A percentile compares a stretch with the other conserved stretches of the same genome.
phyloP scores from a whole-genome alignment of 192 early-diverging fungal genomes.

The Coemansia sp. region DNA sequence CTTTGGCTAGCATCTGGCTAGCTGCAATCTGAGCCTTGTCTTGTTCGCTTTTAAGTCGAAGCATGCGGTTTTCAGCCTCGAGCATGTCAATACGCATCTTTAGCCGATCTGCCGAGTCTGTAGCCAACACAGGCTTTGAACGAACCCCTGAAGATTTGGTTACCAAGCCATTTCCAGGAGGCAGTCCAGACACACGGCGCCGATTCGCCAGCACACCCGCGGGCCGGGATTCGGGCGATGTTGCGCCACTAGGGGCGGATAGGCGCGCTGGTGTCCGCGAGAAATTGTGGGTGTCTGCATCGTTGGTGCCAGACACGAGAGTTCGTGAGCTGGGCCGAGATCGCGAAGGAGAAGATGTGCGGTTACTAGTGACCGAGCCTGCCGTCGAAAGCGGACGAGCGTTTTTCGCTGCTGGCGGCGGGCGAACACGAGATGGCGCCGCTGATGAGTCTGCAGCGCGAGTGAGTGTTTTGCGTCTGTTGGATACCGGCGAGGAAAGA shows the following conservation, averaged over 20 bases:
- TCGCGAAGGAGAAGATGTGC: constrained; percentile 37
- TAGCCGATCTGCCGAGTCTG: constrained; percentile 54
- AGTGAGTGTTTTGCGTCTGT: constrained; percentile 36
- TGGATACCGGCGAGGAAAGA: constrained; percentile 17
- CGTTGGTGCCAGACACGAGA: constrained; percentile 2
- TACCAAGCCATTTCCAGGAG: constrained; percentile 1
- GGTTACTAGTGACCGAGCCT: constrained; percentile 32
- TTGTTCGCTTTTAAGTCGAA: constrained; percentile 66
- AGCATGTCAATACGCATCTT: constrained; percentile 64
- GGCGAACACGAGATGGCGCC: constrained; percentile 4
- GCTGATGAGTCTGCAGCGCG: constrained; percentile 1
- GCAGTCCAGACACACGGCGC: constrained; percentile 8
- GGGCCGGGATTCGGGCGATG: constrained; percentile 4
- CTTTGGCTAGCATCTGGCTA: constrained; percentile 57
- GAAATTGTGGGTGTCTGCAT: too few relatives aligned
- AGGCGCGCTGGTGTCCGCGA: too few relatives aligned
- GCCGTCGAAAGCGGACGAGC: constrained; percentile 40
- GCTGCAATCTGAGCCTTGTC: constrained; percentile 57
- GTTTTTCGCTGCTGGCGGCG: constrained; percentile 33
- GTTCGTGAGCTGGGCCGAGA: constrained; percentile 33
- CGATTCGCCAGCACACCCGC: background rate
- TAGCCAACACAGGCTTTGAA: background rate
- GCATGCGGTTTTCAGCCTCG: constrained; percentile 67
- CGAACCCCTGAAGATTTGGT: background rate
- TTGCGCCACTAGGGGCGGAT: background rate